Percentiles rank a stretch among this genome's conserved stretches.
phyloP scores from a whole-genome alignment of 2,329 filamentous ascomycete genomes.

The Exophiala sp. region DNA sequence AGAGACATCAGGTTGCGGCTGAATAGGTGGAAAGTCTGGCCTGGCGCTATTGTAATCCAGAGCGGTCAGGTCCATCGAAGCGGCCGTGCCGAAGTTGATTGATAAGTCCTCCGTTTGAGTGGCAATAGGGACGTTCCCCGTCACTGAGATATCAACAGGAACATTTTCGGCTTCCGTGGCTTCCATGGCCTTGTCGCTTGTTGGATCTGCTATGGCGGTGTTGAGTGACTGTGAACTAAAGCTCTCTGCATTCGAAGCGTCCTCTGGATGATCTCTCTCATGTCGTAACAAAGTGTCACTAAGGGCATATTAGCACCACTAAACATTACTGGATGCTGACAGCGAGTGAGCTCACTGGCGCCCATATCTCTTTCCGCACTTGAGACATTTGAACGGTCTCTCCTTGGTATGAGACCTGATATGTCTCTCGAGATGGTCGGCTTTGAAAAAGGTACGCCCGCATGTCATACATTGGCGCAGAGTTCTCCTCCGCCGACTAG shows the following conservation, averaged over 20 bases:
- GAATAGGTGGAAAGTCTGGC: not conserved
- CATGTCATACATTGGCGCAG: constrained; percentile 24
- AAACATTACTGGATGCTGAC: not conserved
- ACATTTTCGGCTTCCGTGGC: too few relatives aligned
- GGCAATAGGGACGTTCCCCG: too few relatives aligned
- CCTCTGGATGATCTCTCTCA: constrained; percentile 19
- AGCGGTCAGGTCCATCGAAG: not conserved
- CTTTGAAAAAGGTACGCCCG: constrained; percentile 31
- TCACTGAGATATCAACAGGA: too few relatives aligned
- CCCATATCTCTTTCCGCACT: constrained; percentile 24
- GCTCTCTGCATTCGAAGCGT: not conserved
- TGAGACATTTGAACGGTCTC: constrained; percentile 30
- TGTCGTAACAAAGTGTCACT: constrained; percentile 25
- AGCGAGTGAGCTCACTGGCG: constrained; percentile 17
- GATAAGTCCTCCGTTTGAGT: too few relatives aligned
- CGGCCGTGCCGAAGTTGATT: too few relatives aligned
- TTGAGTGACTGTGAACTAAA: not conserved
- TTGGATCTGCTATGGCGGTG: not conserved
- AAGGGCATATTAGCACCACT: not conserved
- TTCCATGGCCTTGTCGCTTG: too few relatives aligned
- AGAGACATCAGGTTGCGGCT: not conserved
- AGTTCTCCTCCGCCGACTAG: constrained; percentile 16
- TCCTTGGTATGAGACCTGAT: constrained; percentile 35
- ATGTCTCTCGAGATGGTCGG: constrained; percentile 34
- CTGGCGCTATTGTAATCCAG: not conserved